Conservation (phyloP, 495 filamentous ascomycete genomes). For the Elasticomyces elasticus region DNA sequence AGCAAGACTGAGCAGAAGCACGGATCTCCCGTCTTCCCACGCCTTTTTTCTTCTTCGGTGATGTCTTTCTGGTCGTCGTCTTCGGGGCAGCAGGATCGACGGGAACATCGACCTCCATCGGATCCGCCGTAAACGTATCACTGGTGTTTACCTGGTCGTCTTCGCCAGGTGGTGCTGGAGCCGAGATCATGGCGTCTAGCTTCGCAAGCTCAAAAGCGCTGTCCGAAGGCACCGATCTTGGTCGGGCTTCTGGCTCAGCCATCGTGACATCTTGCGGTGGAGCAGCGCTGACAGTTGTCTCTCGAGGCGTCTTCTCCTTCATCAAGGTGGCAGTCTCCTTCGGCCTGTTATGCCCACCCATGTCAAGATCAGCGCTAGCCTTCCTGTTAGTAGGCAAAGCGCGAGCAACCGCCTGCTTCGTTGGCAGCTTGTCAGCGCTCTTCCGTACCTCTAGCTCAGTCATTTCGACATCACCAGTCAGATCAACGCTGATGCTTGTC, state of each 20-base stretch:
- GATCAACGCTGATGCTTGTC: too few species aligned
- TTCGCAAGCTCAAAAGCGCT: background rate
- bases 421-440: too few species aligned
- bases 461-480: too few species aligned
- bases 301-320: background rate
- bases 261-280: background rate
- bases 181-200: background rate
- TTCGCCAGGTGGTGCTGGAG: background rate
- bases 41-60: background rate
- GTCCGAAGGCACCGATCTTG: background rate
- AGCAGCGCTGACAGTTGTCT: background rate
- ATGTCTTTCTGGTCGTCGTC: background rate
- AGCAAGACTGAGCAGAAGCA: background rate
- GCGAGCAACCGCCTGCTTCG: too few species aligned
- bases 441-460: too few species aligned
- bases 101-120: background rate
- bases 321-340: background rate
- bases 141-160: background rate
- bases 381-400: too few species aligned
- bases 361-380: too few species aligned
- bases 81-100: background rate
- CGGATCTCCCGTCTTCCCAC: slow-evolving; percentile 1
- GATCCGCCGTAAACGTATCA: background rate
- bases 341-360: too few species aligned
- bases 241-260: background rate